Evolutionary conservation across 2,329 filamentous ascomycete species (phyloP), one percentile per base, ranked within the genome.

Genomic region (Claviceps fusiformis): DNA sequence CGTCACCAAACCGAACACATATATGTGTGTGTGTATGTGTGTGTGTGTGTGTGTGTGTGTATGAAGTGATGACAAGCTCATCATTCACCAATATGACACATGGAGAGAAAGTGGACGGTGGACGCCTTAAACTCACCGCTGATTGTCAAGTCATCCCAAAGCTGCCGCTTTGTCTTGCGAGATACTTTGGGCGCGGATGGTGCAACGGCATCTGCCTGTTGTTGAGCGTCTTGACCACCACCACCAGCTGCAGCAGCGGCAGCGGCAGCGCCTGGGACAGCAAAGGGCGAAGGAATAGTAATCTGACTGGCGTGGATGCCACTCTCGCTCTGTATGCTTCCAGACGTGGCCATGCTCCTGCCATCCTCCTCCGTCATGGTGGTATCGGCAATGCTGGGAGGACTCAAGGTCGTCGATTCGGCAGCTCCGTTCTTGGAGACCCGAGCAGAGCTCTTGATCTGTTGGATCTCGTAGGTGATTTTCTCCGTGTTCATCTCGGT

Each of bases 111-210:
- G 41, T 24, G 45, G 7, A 17, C 24, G 7, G 13, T 29, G 3
- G 24, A 15, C 19, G 24, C 13, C 24, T 10, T 9, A 17, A 41
- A 75, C 86, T 67, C 73, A 95, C 90, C 91, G 72, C 86, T 90
- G 62, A 97, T 95, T 66, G 95, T 96, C 70, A 98, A 80, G 66
- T 98, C 92, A 68, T 95, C 91, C 93, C 93, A 98, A 48, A 98
- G 76, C 73, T 97, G 91, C 52, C 88, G 82, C 78, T 97, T 97
- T 58, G 84, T 89, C 73, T 86, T 91, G 61, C 75, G 76, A 31
- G 72, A 62, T 68, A 83, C 88, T 57, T 67, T 65, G 31, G 67
- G 54, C 57, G 65, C 54, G 59, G 60, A 75, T 67, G 67, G 53
- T 58, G 66, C 54, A 59, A 65, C 63, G 9, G 60, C 75, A 67